These are phyloP conservation scores for Yarrowia sp. DNA, from an alignment of 805 yeast genomes.

Conservation along the genomic window DNA sequence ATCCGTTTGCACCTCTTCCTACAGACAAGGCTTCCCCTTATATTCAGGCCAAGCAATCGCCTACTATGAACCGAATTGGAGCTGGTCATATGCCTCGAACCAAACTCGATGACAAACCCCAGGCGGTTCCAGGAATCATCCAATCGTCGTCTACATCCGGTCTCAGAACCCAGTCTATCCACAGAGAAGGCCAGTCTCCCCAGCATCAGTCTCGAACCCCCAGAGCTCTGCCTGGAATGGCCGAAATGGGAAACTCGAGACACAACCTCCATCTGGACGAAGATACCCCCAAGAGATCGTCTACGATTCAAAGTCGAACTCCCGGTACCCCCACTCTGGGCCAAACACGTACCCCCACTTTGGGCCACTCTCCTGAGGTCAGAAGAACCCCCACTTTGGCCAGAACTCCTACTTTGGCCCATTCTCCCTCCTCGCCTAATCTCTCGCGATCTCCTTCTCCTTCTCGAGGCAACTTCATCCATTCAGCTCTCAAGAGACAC, in stretches of 20 bases:
- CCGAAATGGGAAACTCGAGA: not conserved
- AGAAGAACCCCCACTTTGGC: slow-evolving; percentile 4
- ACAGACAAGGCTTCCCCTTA: slow-evolving; percentile 27
- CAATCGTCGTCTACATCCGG: slow-evolving; percentile 20
- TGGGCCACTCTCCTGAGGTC: not conserved
- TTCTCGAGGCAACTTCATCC: slow-evolving; percentile 45
- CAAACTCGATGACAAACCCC: slow-evolving; percentile 14
- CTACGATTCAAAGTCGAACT: not conserved
- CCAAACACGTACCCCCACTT: not conserved
- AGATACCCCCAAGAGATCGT: not conserved
- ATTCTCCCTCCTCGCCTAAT: slow-evolving; percentile 16
- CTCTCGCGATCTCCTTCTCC: slow-evolving; percentile 42
- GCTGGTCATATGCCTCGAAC: slow-evolving; percentile 29
- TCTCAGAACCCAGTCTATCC: slow-evolving; percentile 29
- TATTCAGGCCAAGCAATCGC: slow-evolving; percentile 3
- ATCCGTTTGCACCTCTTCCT: slow-evolving; percentile 29
- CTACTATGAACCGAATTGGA: slow-evolving; percentile 26
- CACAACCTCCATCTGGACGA: slow-evolving; percentile 23
- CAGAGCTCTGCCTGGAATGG: slow-evolving; percentile 35
- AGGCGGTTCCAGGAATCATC: slow-evolving; percentile 20
- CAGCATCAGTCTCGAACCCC: slow-evolving; percentile 27
- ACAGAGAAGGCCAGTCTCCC: slow-evolving; percentile 32
- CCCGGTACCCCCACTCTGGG: no score
- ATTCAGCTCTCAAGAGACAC: slow-evolving; percentile 46
- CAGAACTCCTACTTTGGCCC: slow-evolving; percentile 3